These are phyloP conservation scores for Phoma sp. DNA, from an alignment of 2,329 filamentous ascomycete genomes.

Conservation along the genomic window DNA sequence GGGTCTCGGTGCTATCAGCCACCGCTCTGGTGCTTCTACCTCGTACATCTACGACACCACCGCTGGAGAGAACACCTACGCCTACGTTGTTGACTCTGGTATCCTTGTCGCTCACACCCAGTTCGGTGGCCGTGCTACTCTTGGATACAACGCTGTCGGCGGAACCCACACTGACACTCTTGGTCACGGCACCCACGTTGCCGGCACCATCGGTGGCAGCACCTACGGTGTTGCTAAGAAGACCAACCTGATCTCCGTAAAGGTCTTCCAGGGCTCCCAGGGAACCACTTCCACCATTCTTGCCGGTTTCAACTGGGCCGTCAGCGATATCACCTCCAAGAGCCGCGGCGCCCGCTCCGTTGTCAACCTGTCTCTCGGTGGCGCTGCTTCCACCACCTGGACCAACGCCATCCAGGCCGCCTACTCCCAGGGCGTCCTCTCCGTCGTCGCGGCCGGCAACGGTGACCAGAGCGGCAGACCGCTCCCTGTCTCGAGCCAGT, in stretches of 20 bases:
- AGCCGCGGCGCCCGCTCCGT: conserved; percentile 22
- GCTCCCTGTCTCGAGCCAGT: conserved; percentile 24
- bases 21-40: conserved; percentile 16
- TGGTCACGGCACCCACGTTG: conserved; percentile 35
- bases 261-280: conserved; percentile 26
- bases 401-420: conserved; percentile 36
- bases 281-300: conserved; percentile 22
- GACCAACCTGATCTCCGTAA: conserved; percentile 37
- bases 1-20: conserved; percentile 33
- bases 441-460: conserved; percentile 44
- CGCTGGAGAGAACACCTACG: conserved; percentile 47
- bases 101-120: conserved; percentile 59
- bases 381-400: conserved; percentile 24
- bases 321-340: conserved; percentile 28
- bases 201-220: conserved; percentile 23
- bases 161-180: conserved; percentile 21
- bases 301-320: conserved; percentile 32
- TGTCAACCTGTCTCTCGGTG: conserved; percentile 43
- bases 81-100: conserved; percentile 69
- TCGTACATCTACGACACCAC: conserved; percentile 28
- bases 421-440: conserved; percentile 31
- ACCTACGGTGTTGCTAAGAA: conserved; percentile 31
- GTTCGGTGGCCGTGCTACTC: conserved; percentile 31
- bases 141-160: conserved; percentile 22
- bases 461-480: conserved; percentile 19